Conservation (phyloP, 2,329 filamentous ascomycete genomes). For the Anisogramma anomala region DNA sequence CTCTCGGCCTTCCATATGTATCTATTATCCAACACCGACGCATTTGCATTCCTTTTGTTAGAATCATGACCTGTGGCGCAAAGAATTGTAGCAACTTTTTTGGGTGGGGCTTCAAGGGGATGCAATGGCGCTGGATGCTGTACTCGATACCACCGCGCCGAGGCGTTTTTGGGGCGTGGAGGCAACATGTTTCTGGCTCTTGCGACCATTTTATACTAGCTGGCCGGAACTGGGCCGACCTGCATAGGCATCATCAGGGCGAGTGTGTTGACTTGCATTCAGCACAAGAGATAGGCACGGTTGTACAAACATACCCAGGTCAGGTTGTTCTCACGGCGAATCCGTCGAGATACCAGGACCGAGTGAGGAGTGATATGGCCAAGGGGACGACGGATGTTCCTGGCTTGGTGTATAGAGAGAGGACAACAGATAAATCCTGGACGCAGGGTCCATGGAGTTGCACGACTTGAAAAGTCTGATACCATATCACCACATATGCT, state of each 20-base stretch:
- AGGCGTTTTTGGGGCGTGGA: conserved; percentile 10
- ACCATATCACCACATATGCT: too few species aligned
- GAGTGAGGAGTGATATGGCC: neutral
- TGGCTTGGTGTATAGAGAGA: too few species aligned
- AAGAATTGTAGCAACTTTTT: conserved; percentile 4
- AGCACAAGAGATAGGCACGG: neutral
- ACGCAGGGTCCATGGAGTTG: too few species aligned
- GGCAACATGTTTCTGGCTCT: neutral
- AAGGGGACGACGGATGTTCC: too few species aligned
- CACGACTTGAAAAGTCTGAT: too few species aligned
- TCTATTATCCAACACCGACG: conserved; percentile 1
- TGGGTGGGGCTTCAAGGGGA: neutral
- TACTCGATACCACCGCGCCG: conserved; percentile 8
- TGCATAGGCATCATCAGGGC: neutral
- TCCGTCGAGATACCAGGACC: conserved; percentile 1
- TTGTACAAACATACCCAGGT: conserved; percentile 1
- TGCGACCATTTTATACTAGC: conserved; percentile 2
- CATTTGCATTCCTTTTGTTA: conserved; percentile 11
- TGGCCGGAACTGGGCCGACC: too few species aligned
- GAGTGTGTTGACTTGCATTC: neutral
- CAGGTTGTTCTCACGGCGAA: neutral
- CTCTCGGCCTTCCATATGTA: conserved; percentile 7
- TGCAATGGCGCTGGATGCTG: conserved; percentile 9
- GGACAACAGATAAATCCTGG: too few species aligned
- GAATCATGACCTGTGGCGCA: conserved; percentile 10